Evolutionary conservation across 2,329 filamentous ascomycete genomes (phyloP), one percentile per base, ranked within the genome.

Genomic region (Curvularia sp.): DNA sequence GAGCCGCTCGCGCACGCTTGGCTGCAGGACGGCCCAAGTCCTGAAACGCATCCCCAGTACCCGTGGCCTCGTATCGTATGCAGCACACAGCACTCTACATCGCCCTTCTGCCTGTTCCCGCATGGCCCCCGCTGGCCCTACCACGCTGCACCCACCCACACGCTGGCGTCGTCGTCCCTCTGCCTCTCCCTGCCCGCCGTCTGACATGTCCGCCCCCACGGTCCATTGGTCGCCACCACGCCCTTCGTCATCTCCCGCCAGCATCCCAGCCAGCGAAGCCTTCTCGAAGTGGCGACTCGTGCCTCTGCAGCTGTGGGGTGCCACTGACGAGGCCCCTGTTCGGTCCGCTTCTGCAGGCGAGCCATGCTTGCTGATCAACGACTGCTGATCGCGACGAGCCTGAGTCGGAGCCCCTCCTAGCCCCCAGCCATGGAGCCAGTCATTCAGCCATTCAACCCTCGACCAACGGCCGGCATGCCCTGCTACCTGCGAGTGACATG

Each of bases 231-330:
- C 43, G 64, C 63, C 61, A 62, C 64, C 64, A 22, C 55, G 49
- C 18, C 53, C n/a, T 22, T 50, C 62, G 64, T 66, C 64, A 63
- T 66, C 50, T 57, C 51, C 54, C 60, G 50, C 48, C 56, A 57
- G 24, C 52, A 44, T 31, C 54, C 57, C 57, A 49, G 49, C 53
- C 43, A 53, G n/a, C 39, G 57, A 62, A 62, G 51, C 35, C 55
- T 64, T 65, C 61, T 64, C 52, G 58, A 65, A 61, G 61, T 58
- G 63, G 58, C 61, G 33, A 58, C 35, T 53, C 49, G 46, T 43
- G 18, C 43, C 43, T 54, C 49, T 47, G 57, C 28, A 24, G 18
- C 50, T 53, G 60, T 51, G 62, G 56, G 49, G 54, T 33, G 39
- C 26, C 13, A 46, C 44, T 47, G 26, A 26, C n/a, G 15, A 31